Base-by-base conservation (phyloP, 108 stramenopile genomes). In the Cyclotella atomus region DNA sequence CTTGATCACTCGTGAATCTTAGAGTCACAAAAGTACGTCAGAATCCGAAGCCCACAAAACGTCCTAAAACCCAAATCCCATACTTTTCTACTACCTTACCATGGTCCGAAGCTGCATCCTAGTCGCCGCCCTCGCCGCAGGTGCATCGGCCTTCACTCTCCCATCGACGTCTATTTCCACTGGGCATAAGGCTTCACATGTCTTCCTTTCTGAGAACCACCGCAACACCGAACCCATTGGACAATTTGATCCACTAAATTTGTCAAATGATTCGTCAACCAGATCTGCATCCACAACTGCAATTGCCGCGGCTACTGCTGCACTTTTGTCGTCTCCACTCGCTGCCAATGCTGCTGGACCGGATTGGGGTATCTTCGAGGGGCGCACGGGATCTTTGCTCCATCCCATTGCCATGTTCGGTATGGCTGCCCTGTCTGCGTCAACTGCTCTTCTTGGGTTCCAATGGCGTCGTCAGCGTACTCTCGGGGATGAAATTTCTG, bases 391-490 rank as follows among this genome's bases (percentile, higher is more conserved):
- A 28, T 85, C 89, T n/a, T 71, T 97, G 27, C 60, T 97, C 19
- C 98, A 98, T 81, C 98, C 98, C 23, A 72, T 90, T 41, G 78
- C 89, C 71, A 98, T 97, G 96, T 59, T 71, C 36, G 53, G 77
- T 44, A 77, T 95, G 79, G 77, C 93, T 6, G 74, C 68, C 0
- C 69, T 94, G 12, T 87, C 88, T 29, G 50, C 87, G 9, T 95
- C 86, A 24, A 94, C 98, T 29, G 98, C 88, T 14, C 70, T 93
- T 28, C 76, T 95, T 41, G 98, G 98, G 35, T 91, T 96, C 66
- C 87, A 98, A 46, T 98, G 96, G 95, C 81, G 96, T 14, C 84
- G 95, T 44, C 92, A 95, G 75, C 85, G 97, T 10, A 97, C 95
- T 21, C 59, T 97, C 8, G 93, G 95, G 3, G 95, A 91, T 59